Percentiles rank a stretch among this genome's conserved stretches.
Conservation (phyloP, 2,329 filamentous ascomycete species). For the Thermoascus crustaceus region DNA sequence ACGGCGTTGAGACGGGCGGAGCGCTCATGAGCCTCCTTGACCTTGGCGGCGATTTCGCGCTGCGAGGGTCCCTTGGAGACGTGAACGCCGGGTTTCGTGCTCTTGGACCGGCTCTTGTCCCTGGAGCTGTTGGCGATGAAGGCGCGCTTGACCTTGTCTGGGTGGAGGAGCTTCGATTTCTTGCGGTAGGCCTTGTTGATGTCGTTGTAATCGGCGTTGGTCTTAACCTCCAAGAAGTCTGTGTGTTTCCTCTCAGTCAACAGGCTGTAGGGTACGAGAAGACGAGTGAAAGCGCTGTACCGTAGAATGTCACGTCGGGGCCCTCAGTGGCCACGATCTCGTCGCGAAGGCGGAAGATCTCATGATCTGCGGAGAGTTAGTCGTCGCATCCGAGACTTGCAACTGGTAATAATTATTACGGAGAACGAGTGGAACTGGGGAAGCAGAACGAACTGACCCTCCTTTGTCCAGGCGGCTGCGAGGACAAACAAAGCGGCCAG, state of each 20-base stretch:
- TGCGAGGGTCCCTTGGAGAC: conserved; percentile 64
- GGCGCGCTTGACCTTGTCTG: conserved; percentile 87
- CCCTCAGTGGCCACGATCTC: conserved; percentile 73
- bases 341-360: conserved; percentile 93
- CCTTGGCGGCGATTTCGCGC: conserved; percentile 65
- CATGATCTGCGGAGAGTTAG: conserved; percentile 59
- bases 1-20: conserved; percentile 81
- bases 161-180: conserved; percentile 73
- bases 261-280: neutral
- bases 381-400: conserved; percentile 4
- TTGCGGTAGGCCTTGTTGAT: conserved; percentile 93
- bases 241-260: neutral
- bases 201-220: conserved; percentile 70
- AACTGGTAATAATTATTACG: too few species aligned
- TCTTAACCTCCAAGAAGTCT: conserved; percentile 73
- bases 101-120: conserved; percentile 42
- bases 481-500: conserved; percentile 61
- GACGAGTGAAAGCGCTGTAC: conserved; percentile 21
- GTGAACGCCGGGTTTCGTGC: conserved; percentile 53
- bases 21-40: conserved; percentile 73
- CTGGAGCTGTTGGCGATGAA: conserved; percentile 63
- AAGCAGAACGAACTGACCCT: conserved; percentile 50
- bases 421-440: neutral
- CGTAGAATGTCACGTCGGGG: conserved; percentile 77
- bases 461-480: conserved; percentile 73